Base-by-base conservation (phyloP, 208 protist species). In the Paratrypanosoma confusum region DNA sequence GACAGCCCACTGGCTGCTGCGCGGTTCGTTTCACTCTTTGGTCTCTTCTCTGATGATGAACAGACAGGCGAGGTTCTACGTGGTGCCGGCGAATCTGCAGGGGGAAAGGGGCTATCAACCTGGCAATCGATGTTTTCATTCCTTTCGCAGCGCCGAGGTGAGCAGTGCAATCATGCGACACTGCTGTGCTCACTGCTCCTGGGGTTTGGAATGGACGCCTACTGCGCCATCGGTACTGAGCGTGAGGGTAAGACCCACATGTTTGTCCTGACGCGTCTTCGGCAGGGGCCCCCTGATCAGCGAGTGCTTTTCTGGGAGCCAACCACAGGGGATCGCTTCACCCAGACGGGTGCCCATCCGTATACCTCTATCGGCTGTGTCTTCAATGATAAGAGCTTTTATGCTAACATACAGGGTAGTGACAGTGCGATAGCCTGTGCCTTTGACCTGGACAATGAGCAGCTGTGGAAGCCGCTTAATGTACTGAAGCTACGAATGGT, bases 141-240 rank as follows among this genome's bases (percentile, higher is more conserved):
- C 51, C 40, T 96, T 7, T 84, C 63, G n/a, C 75, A 94, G 42
- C 58, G 70, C 17, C 77, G 83, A 38, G 90, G 90, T 0, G 62
- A 80, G 16, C 35, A 57, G 24, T 82, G 78, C 53, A 91, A 96
- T 42, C 90, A 95, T 39, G 67, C 81, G 6, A 57, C 70, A 3
- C 63, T 96, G 27, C 60, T 96, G 6, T 95, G 87, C 56, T 94
- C 81, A 1, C 61, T 96, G 7, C 50, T 96, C 0, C 68, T 96
- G 0, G 90, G 90, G 1, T 95, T 95, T 46, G 84, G 84, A 8
- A 48, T 96, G 4, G 84, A 95, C 46, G 80, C 85, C 0, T 96
- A 79, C 49, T 91, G 86, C 48, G 69, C 63, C 17, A 57, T 86
- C 10, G 90, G 90, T 25, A 41, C 42, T 1, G 31, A 65, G 24